Evolutionary conservation across 306 rosid species (phyloP).

Genomic region (Cicer arietinum): DNA sequence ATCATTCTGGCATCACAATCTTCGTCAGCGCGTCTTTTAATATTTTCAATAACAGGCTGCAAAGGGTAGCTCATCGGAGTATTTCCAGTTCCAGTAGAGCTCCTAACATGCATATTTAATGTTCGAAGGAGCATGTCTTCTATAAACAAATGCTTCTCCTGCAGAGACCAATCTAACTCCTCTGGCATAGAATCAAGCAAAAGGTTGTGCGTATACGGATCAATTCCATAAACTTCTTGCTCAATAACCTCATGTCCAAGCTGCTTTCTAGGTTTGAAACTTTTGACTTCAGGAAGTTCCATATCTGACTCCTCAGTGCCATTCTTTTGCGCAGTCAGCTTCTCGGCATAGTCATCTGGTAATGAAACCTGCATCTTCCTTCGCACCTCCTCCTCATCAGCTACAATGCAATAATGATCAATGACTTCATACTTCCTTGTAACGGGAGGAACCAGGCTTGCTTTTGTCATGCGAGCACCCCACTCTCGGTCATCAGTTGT

Average conservation of each 20-base stretch:
- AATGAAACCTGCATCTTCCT: slow-evolving; percentile 93
- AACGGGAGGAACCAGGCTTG: slow-evolving; percentile 98
- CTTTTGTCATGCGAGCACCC: slow-evolving; percentile 99
- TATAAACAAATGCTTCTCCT: slow-evolving; percentile 80
- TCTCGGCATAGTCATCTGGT: slow-evolving; percentile 94
- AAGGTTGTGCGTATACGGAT: slow-evolving; percentile 97
- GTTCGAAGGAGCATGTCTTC: slow-evolving; percentile 88
- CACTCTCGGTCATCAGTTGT: slow-evolving; percentile 89
- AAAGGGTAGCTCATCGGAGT: slow-evolving; percentile 85
- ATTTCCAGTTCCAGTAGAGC: slow-evolving; percentile 81
- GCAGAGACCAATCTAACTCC: slow-evolving; percentile 80
- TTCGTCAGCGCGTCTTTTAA: slow-evolving; percentile 67
- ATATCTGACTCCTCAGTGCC: slow-evolving; percentile 96
- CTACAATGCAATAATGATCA: slow-evolving; percentile 81
- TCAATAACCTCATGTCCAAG: slow-evolving; percentile 89
- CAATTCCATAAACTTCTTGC: slow-evolving; percentile 99
- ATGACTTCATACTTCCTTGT: slow-evolving; percentile 95
- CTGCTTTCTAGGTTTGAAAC: slow-evolving; percentile 91
- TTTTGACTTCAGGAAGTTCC: slow-evolving; percentile 99
- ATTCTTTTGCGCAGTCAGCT: slow-evolving; percentile 86
- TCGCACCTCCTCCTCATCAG: slow-evolving; percentile 89
- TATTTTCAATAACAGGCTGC: slow-evolving; percentile 85
- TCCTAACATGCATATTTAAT: slow-evolving; percentile 81
- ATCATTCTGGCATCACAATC: slow-evolving; percentile 60
- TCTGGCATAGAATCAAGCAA: slow-evolving; percentile 96